Conservation (phyloP, 1,284 basidiomycete genomes). For the Cystobasidium pallidum region DNA sequence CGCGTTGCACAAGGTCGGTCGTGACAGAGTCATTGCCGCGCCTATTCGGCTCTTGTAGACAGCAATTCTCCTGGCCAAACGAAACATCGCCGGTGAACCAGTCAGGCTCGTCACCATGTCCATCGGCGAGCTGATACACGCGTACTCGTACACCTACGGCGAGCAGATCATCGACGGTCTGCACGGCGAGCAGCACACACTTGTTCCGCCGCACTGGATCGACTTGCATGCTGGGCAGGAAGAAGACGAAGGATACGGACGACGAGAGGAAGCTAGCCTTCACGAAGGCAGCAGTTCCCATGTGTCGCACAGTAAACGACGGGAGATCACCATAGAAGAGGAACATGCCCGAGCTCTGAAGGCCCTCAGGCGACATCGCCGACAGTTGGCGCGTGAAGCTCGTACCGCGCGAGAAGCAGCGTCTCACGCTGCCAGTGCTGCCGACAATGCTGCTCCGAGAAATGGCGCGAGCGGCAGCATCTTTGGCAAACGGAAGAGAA, state of each 20-base stretch:
- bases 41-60: not conserved
- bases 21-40: too few relatives aligned
- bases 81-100: not conserved
- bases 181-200: constrained; percentile 13
- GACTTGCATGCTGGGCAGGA: too few relatives aligned
- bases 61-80: not conserved
- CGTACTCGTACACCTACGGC: constrained; percentile 30
- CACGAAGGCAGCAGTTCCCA: not conserved
- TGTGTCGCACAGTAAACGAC: not conserved
- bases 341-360: constrained; percentile 4
- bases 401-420: constrained; percentile 1
- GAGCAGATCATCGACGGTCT: constrained; percentile 31
- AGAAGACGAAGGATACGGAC: not conserved
- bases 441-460: not conserved
- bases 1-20: not conserved
- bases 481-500: not conserved
- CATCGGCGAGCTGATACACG: constrained; percentile 31
- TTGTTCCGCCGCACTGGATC: constrained; percentile 21
- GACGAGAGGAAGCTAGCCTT: too few relatives aligned
- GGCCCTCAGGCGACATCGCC: constrained; percentile 15
- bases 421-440: not conserved
- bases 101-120: constrained; percentile 16
- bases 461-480: not conserved
- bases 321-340: not conserved
- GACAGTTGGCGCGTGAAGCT: constrained; percentile 14